Evolutionary conservation across 352 stramenopile species (phyloP).

Genomic region (Globisporangium perplexum): DNA sequence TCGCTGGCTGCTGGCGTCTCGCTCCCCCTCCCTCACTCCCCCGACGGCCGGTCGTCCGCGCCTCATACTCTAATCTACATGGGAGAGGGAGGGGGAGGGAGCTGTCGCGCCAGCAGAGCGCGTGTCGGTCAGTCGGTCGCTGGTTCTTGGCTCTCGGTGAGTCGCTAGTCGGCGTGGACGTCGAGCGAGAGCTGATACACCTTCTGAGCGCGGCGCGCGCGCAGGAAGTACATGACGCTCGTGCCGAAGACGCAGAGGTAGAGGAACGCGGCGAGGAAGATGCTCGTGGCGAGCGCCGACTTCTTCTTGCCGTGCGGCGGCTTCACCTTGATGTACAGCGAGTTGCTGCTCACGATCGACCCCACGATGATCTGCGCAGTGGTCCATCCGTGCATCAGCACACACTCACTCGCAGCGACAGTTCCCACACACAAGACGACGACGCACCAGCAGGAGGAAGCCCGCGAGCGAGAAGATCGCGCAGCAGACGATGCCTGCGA

Average conservation of each 20-base stretch:
- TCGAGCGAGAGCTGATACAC: constrained; percentile 87
- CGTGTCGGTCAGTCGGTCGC: too few relatives aligned
- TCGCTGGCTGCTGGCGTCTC: too few relatives aligned
- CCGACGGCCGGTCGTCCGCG: too few relatives aligned
- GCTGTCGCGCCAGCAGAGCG: too few relatives aligned
- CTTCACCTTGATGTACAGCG: constrained; percentile 81
- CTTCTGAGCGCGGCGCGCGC: constrained; percentile 71
- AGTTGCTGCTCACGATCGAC: constrained; percentile 82
- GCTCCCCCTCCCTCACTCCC: too few relatives aligned
- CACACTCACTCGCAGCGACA: too few relatives aligned
- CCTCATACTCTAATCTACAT: too few relatives aligned
- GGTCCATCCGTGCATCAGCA: too few relatives aligned
- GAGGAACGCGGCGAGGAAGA: constrained; percentile 82
- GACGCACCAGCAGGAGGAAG: constrained; percentile 65
- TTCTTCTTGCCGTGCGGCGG: constrained; percentile 78
- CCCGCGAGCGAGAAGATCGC: constrained; percentile 71
- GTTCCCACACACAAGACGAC: too few relatives aligned
- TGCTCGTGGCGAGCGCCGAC: constrained; percentile 77
- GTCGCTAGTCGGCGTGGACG: constrained; percentile 66
- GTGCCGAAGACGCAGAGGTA: constrained; percentile 83
- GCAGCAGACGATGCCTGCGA: constrained; percentile 66
- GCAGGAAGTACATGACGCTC: constrained; percentile 84
- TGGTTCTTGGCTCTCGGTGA: constrained; percentile 11
- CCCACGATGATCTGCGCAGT: constrained; percentile 68
- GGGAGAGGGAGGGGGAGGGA: too few relatives aligned